Evolutionary conservation across 768 basidiomycete genomes (phyloP).

Genomic region (Suillus tomentosus): DNA sequence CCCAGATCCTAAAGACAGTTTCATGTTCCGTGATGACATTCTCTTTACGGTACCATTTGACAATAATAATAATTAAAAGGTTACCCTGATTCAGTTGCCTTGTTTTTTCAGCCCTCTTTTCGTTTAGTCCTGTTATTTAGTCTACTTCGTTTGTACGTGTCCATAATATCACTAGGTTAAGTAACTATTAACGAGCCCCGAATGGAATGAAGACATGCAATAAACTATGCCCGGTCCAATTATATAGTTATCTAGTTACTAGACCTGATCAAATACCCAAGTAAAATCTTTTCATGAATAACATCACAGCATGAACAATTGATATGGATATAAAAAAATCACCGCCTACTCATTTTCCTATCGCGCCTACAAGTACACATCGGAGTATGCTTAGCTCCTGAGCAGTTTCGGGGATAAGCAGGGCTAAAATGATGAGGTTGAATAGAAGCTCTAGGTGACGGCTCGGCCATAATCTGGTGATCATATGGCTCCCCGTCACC

Average conservation of each 20-base stretch:
- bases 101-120: neutral
- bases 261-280: conserved; percentile 2
- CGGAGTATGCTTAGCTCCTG: neutral
- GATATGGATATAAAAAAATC: conserved; percentile 6
- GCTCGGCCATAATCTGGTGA: conserved; percentile 5
- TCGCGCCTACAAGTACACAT: neutral
- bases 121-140: neutral
- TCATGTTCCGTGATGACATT: neutral
- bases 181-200: conserved; percentile 5
- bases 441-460: neutral
- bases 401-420: conserved; percentile 4
- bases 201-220: conserved; percentile 8
- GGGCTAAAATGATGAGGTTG: conserved; percentile 8
- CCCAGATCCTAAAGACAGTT: conserved; percentile 7
- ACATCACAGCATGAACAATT: neutral
- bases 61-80: conserved; percentile 3
- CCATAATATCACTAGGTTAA: conserved; percentile 7
- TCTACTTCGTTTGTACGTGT: neutral
- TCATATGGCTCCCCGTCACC: conserved; percentile 5
- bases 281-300: neutral
- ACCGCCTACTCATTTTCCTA: conserved; percentile 4
- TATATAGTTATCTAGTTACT: conserved; percentile 9
- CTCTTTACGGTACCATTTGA: neutral
- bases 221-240: conserved; percentile 6
- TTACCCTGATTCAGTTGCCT: neutral